Conservation (phyloP, 73 alveolate species). For the Tetrahymena elliotti region DNA sequence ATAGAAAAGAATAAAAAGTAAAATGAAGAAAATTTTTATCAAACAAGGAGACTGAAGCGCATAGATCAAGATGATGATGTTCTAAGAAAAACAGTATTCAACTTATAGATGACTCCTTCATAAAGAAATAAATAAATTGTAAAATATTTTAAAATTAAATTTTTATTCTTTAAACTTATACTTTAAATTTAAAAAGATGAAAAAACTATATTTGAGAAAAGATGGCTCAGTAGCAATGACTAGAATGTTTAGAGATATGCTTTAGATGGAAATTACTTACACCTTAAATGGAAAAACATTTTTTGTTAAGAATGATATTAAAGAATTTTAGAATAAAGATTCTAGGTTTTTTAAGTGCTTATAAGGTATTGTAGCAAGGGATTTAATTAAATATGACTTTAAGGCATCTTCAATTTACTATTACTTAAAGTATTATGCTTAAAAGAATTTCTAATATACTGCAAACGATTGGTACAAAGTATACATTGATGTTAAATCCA, state of each 20-base stretch:
- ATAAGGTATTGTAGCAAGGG: background rate
- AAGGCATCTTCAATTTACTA: background rate
- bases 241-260: background rate
- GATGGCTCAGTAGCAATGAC: background rate
- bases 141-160: background rate
- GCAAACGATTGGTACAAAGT: background rate
- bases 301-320: background rate
- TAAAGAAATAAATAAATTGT: background rate
- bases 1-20: background rate
- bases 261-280: background rate
- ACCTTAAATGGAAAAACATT: background rate
- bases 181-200: background rate
- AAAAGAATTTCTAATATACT: background rate
- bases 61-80: background rate
- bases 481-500: background rate
- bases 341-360: background rate
- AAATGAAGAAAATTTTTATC: background rate
- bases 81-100: background rate
- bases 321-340: background rate
- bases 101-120: background rate
- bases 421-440: background rate
- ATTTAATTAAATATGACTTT: background rate
- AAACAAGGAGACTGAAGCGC: background rate
- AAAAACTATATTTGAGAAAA: background rate
- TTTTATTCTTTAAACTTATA: background rate